Conservation (phyloP, 176 grass and related monocot species). For the Echinochloa phyllopogon region DNA sequence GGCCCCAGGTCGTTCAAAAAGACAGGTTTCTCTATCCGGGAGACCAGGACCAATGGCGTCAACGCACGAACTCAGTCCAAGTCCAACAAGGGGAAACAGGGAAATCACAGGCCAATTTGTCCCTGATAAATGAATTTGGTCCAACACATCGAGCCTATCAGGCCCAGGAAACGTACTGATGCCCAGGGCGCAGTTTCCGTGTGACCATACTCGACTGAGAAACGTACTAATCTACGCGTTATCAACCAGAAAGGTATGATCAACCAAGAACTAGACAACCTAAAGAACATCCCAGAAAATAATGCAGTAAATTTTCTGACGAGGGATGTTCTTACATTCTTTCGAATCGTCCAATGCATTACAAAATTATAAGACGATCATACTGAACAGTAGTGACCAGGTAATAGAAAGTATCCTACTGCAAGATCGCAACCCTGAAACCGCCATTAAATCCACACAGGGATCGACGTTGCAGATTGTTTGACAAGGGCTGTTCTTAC, state of each 20-base stretch:
- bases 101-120: constrained; percentile 18
- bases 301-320: neutral
- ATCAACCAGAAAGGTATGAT: neutral
- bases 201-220: neutral
- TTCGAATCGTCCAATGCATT: too few relatives aligned
- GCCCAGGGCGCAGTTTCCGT: neutral
- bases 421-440: too few relatives aligned
- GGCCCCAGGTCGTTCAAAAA: neutral
- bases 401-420: too few relatives aligned
- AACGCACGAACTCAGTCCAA: neutral
- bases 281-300: neutral
- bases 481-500: neutral
- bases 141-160: neutral
- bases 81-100: neutral
- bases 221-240: too few relatives aligned
- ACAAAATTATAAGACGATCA: too few relatives aligned
- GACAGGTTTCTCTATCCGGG: too few relatives aligned
- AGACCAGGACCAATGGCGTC: neutral
- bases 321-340: too few relatives aligned
- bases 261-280: neutral
- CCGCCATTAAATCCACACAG: too few relatives aligned
- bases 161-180: neutral
- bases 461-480: neutral
- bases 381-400: too few relatives aligned
- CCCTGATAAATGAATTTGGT: neutral